Evolutionary conservation across 768 basidiomycete genomes (phyloP).

Genomic region (Suillus decipiens): DNA sequence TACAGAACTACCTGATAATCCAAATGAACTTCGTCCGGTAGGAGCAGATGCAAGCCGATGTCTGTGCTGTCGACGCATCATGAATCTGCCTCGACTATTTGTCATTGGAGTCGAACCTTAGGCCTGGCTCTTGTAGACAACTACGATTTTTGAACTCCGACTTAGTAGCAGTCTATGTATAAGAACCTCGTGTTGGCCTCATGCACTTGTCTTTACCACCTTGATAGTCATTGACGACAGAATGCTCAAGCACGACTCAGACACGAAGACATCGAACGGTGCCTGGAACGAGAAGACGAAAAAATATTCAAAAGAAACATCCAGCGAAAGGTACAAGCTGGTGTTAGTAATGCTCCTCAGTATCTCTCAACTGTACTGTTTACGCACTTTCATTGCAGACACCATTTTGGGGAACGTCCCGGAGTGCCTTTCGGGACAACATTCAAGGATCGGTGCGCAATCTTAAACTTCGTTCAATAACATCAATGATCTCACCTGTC

Average conservation of each 20-base stretch:
- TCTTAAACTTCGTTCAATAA: neutral
- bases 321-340: neutral
- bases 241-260: neutral
- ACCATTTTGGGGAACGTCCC: constrained; percentile 28
- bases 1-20: neutral
- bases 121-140: neutral
- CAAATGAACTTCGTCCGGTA: neutral
- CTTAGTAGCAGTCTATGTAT: neutral
- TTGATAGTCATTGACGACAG: neutral
- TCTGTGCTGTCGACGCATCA: neutral
- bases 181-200: neutral
- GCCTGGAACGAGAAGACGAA: constrained; percentile 3
- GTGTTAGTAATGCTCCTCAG: constrained; percentile 8
- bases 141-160: neutral
- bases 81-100: neutral
- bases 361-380: neutral
- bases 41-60: neutral
- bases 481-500: neutral
- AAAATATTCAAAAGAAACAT: neutral
- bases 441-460: constrained; percentile 22
- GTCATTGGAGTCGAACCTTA: neutral
- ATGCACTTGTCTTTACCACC: neutral
- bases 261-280: neutral
- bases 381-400: constrained; percentile 15
- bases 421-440: constrained; percentile 21